A percentile compares a stretch with the other conserved stretches of the same genome.
These are phyloP conservation scores for Ephemerocybe angulata DNA, from an alignment of 768 basidiomycete genomes.

Conservation along the genomic window DNA sequence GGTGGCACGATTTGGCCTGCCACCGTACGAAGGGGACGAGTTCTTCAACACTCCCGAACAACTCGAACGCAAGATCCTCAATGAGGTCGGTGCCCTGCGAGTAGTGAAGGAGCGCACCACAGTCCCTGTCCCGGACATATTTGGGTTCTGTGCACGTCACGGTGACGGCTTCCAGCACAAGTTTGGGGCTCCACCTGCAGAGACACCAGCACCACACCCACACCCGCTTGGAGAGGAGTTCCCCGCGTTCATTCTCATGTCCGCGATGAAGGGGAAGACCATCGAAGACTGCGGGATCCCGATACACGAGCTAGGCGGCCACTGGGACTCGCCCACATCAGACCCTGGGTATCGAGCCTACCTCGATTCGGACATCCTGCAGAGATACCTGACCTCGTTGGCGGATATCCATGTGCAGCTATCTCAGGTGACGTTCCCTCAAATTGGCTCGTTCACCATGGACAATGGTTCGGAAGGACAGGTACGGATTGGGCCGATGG, in stretches of 20 bases:
- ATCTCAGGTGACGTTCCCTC: slow-evolving; percentile 36
- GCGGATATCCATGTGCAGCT: slow-evolving; percentile 40
- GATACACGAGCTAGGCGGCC: slow-evolving; percentile 28
- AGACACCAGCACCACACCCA: slow-evolving; percentile 13
- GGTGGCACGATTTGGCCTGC: slow-evolving; percentile 41
- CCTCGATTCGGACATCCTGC: slow-evolving; percentile 31
- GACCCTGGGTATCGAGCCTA: slow-evolving; percentile 28
- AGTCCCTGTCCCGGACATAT: slow-evolving; percentile 37
- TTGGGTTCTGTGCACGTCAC: slow-evolving; percentile 24
- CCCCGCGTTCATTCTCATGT: slow-evolving; percentile 42
- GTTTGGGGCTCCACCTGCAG: not conserved
- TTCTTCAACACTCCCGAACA: slow-evolving; percentile 42
- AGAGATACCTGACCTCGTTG: slow-evolving; percentile 37
- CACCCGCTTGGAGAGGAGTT: slow-evolving; percentile 35
- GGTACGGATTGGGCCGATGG: slow-evolving; percentile 36
- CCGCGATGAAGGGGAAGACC: slow-evolving; percentile 36
- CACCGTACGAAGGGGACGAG: slow-evolving; percentile 31
- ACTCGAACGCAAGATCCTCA: slow-evolving; percentile 40
- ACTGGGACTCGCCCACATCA: slow-evolving; percentile 17
- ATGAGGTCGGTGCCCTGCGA: slow-evolving; percentile 40
- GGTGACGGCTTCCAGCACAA: slow-evolving; percentile 7
- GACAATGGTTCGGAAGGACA: slow-evolving; percentile 23
- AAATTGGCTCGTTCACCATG: slow-evolving; percentile 37
- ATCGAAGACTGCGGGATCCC: slow-evolving; percentile 41
- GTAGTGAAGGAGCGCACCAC: slow-evolving; percentile 38